phyloP scores from a whole-genome alignment of 345 rosid species.

The Jatropha curcas region DNA sequence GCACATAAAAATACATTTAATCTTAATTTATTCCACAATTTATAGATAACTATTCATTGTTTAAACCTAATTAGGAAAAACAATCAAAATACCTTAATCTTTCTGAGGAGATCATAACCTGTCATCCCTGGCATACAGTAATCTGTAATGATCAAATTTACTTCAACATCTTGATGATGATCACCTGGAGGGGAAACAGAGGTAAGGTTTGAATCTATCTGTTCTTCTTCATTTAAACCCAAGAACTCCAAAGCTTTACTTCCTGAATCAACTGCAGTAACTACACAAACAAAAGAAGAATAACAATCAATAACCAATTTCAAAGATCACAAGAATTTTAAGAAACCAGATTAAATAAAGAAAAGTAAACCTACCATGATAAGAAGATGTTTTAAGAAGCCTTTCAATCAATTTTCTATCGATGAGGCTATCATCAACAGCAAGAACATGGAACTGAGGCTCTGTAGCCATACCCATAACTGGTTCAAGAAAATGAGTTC shows the following conservation, averaged over 20 bases:
- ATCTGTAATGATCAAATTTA: constrained; percentile 86
- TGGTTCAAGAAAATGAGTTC: not conserved
- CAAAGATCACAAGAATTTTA: not conserved
- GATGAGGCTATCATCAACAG: constrained; percentile 82
- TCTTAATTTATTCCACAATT: no score
- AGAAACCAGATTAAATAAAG: not conserved
- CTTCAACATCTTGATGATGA: constrained; percentile 43
- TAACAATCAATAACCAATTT: not conserved
- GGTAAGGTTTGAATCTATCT: constrained; percentile 27
- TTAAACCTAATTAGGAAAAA: no score
- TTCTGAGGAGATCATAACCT: constrained; percentile 88
- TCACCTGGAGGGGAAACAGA: constrained; percentile 39
- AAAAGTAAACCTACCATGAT: constrained; percentile 50
- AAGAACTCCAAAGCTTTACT: constrained; percentile 84
- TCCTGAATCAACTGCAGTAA: constrained; percentile 89
- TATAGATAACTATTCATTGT: no score
- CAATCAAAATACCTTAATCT: constrained; percentile 54
- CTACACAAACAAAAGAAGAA: constrained; percentile 35
- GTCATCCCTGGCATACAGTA: constrained; percentile 99
- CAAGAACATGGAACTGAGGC: constrained; percentile 67
- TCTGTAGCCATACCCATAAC: constrained; percentile 28
- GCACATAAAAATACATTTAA: constrained; percentile 6
- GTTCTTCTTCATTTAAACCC: constrained; percentile 47
- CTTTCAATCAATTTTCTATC: constrained; percentile 85
- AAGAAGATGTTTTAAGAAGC: constrained; percentile 83